Conservation (phyloP, 495 filamentous ascomycete species). For the Penicillium paxilli region DNA sequence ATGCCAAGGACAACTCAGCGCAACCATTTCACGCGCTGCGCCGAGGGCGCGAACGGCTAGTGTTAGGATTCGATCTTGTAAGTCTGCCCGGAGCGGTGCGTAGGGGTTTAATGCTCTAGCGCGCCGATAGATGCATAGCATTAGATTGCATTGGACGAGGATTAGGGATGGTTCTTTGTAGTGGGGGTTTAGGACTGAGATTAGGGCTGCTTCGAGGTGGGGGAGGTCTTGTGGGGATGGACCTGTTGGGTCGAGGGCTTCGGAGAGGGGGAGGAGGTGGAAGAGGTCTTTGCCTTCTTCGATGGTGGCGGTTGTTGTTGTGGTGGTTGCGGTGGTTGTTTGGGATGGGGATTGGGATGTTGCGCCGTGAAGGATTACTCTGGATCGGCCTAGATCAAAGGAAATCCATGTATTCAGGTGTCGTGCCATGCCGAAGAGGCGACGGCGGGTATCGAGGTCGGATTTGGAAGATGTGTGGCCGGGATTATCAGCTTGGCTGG, state of each 20-base stretch:
- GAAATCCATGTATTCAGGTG: constrained; percentile 53
- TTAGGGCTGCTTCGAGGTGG: constrained; percentile 39
- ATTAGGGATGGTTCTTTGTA: constrained; percentile 38
- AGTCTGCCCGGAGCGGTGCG: constrained; percentile 25
- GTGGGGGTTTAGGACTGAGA: constrained; percentile 36
- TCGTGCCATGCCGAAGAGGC: constrained; percentile 50
- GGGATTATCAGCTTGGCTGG: constrained; percentile 3
- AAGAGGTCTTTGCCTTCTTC: constrained; percentile 31
- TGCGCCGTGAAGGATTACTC: constrained; percentile 44
- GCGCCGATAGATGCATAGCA: constrained; percentile 53
- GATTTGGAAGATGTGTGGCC: constrained; percentile 6
- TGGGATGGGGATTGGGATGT: constrained; percentile 25
- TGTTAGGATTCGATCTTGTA: constrained; percentile 37
- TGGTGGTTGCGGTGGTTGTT: too few relatives aligned
- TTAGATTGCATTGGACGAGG: constrained; percentile 52
- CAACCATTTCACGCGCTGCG: constrained; percentile 41
- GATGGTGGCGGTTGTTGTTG: constrained; percentile 4
- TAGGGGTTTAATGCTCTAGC: constrained; percentile 44
- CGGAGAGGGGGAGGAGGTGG: constrained; percentile 44
- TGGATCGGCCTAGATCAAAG: constrained; percentile 55
- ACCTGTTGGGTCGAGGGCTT: constrained; percentile 44
- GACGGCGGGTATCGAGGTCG: constrained; percentile 40
- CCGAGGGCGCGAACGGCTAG: constrained; percentile 34
- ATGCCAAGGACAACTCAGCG: constrained; percentile 49
- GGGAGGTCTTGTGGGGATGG: constrained; percentile 27